A percentile compares a stretch with the other conserved stretches of the same genome.
phyloP scores from a whole-genome alignment of 2,329 filamentous ascomycete genomes.

The Aspergillus jensenii region DNA sequence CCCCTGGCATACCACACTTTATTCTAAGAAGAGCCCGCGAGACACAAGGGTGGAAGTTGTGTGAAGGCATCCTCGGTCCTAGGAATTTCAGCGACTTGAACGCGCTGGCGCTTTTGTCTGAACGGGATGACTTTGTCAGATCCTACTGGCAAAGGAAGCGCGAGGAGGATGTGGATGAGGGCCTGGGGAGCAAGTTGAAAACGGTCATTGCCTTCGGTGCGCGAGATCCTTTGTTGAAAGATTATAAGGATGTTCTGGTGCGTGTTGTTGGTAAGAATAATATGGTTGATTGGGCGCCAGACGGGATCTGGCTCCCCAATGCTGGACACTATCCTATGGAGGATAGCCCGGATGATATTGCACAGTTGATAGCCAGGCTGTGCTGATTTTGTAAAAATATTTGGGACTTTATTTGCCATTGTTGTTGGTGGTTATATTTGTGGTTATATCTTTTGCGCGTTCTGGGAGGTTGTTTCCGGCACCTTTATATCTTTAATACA shows the following conservation, averaged over 20 bases:
- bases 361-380: neutral
- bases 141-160: neutral
- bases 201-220: neutral
- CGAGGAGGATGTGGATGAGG: neutral
- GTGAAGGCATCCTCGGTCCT: neutral
- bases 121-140: neutral
- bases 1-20: neutral
- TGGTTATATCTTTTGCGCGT: neutral
- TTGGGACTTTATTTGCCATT: neutral
- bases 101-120: neutral
- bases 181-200: neutral
- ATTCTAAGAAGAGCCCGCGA: neutral
- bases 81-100: neutral
- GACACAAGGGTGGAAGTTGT: neutral
- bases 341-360: neutral
- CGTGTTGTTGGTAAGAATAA: neutral
- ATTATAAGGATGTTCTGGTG: neutral
- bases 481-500: too few relatives aligned
- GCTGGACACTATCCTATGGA: neutral
- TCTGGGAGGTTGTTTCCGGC: neutral
- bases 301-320: neutral
- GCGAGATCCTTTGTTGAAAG: neutral
- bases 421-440: accelerated
- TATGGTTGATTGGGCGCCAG: neutral
- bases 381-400: neutral